Percentiles rank a stretch among this genome's conserved stretches.
These are phyloP conservation scores for Fusarium veterinarium DNA, from an alignment of 2,329 filamentous ascomycete species.

Conservation along the genomic window DNA sequence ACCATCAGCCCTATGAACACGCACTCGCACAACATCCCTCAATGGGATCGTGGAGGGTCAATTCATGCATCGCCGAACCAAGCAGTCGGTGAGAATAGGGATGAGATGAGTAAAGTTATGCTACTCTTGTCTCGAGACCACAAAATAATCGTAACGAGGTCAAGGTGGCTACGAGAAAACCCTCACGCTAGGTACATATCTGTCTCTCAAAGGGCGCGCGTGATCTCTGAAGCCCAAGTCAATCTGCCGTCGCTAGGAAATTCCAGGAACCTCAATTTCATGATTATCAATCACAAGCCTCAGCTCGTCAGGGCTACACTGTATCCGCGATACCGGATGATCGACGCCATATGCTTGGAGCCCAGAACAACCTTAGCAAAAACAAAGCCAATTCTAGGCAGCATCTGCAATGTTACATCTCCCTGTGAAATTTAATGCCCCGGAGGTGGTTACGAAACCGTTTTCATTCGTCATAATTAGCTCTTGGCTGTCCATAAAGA, in stretches of 20 bases:
- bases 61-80: conserved; percentile 4
- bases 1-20: conserved; percentile 22
- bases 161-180: conserved; percentile 12
- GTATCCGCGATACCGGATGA: conserved; percentile 17
- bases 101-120: not conserved
- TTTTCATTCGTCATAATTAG: conserved; percentile 12
- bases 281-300: conserved; percentile 21
- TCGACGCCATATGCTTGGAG: conserved; percentile 14
- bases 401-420: conserved; percentile 21
- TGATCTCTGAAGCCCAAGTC: conserved; percentile 1
- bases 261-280: conserved; percentile 24
- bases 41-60: conserved; percentile 4
- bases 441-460: not conserved
- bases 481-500: conserved; percentile 2
- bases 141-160: not conserved
- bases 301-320: conserved; percentile 7
- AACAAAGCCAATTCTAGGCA: conserved; percentile 35
- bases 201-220: conserved; percentile 36
- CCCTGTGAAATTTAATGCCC: conserved; percentile 1
- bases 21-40: not conserved
- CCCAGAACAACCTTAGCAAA: conserved; percentile 17
- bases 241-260: conserved; percentile 17
- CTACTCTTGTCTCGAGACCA: not conserved
- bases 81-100: conserved; percentile 6
- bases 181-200: conserved; percentile 24